Percentiles rank a stretch among this genome's conserved stretches.
phyloP scores from a whole-genome alignment of 2,329 filamentous ascomycete genomes.

The Epichloe sylvatica region DNA sequence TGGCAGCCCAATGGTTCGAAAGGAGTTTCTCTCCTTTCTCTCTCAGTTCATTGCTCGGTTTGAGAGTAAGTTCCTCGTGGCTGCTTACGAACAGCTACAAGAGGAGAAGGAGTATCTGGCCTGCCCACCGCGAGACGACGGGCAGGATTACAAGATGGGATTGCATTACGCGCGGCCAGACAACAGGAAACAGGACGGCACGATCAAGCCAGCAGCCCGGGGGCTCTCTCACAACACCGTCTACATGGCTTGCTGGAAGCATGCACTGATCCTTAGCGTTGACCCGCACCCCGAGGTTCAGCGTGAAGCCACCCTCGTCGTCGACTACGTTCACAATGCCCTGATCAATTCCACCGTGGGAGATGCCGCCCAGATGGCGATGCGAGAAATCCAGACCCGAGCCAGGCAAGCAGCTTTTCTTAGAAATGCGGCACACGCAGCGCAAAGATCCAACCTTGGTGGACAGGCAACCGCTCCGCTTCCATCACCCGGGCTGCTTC shows the following conservation, averaged over 20 bases:
- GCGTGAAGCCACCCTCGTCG: conserved; percentile 66
- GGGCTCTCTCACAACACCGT: conserved; percentile 73
- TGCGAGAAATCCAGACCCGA: conserved; percentile 55
- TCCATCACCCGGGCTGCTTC: conserved; percentile 44
- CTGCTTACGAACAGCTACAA: conserved; percentile 76
- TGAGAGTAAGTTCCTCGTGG: conserved; percentile 81
- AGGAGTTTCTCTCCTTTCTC: conserved; percentile 85
- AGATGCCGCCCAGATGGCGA: conserved; percentile 51
- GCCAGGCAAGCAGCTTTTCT: conserved; percentile 31
- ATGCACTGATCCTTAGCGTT: conserved; percentile 76
- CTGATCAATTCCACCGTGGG: conserved; percentile 67
- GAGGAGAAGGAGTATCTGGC: conserved; percentile 64
- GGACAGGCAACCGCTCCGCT: conserved; percentile 27
- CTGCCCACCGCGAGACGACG: conserved; percentile 40
- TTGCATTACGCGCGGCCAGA: conserved; percentile 46
- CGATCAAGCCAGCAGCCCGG: conserved; percentile 40
- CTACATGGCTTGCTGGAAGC: conserved; percentile 89
- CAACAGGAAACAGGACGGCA: conserved; percentile 42
- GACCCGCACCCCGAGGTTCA: conserved; percentile 93
- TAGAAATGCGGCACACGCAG: conserved; percentile 27
- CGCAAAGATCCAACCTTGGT: conserved; percentile 30
- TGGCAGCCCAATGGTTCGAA: conserved; percentile 85
- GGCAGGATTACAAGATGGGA: conserved; percentile 46
- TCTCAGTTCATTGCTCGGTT: conserved; percentile 85
- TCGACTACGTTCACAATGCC: conserved; percentile 71